Percentiles rank a stretch among this genome's conserved stretches.
Conservation (phyloP, 2,329 filamentous ascomycete genomes). For the Aureobasidium sp. region DNA sequence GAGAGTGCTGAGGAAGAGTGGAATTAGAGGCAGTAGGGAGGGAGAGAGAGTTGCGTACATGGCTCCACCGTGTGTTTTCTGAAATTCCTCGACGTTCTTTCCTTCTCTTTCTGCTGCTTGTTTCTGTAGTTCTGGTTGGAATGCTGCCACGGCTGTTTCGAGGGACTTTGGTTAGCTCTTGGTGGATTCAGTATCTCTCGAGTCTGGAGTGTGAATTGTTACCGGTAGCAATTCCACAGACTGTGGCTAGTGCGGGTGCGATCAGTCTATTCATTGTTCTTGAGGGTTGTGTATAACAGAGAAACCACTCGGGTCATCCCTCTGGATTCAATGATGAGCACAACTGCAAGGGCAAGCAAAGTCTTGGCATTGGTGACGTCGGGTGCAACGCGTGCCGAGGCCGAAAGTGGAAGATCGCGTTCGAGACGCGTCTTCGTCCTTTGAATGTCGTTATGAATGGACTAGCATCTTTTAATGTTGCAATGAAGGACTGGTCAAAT, state of each 20-base stretch:
- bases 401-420: background rate
- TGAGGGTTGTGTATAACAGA: background rate
- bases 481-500: constrained; percentile 25
- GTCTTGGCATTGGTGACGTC: background rate
- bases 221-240: constrained; percentile 18
- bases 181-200: too few species aligned
- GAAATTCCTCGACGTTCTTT: constrained; percentile 12
- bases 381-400: background rate
- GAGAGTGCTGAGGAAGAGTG: too few species aligned
- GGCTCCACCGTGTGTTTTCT: constrained; percentile 13
- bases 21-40: too few species aligned
- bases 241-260: constrained; percentile 10
- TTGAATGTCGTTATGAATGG: background rate
- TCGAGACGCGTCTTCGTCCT: background rate
- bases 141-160: constrained; percentile 20
- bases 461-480: background rate
- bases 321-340: background rate
- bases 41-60: background rate
- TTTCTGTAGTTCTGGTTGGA: constrained; percentile 23
- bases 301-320: background rate
- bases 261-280: background rate
- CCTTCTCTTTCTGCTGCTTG: constrained; percentile 19
- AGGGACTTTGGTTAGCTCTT: background rate
- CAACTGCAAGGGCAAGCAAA: background rate
- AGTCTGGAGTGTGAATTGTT: too few species aligned